phyloP scores from a whole-genome alignment of 2,329 filamentous ascomycete species.

The Dactylella cylindrospora region DNA sequence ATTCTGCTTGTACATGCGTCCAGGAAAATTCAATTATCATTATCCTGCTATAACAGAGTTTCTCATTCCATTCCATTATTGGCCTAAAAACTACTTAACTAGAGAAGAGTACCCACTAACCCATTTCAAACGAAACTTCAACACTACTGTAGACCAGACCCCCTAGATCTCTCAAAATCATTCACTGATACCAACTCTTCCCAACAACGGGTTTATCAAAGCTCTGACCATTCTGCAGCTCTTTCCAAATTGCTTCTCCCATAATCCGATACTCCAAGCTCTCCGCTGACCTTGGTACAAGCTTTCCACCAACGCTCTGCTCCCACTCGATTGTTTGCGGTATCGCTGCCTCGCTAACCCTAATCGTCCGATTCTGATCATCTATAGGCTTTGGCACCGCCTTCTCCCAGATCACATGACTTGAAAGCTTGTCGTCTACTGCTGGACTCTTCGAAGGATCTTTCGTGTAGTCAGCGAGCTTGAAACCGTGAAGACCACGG shows the following conservation, averaged over 20 bases:
- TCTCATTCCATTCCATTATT: too few species aligned
- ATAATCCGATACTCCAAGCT: conserved; percentile 38
- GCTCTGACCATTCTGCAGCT: conserved; percentile 30
- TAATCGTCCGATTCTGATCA: conserved; percentile 20
- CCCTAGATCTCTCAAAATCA: too few species aligned
- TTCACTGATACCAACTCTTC: conserved; percentile 8
- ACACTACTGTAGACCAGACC: too few species aligned
- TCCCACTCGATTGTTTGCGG: conserved; percentile 24
- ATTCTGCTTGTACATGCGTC: too few species aligned
- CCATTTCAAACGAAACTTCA: too few species aligned
- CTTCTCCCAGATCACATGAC: conserved; percentile 34
- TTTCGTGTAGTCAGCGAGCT: conserved; percentile 25
- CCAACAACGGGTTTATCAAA: conserved; percentile 31
- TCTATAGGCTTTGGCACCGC: conserved; percentile 19
- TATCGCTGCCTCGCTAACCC: conserved; percentile 28
- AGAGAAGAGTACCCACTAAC: too few species aligned
- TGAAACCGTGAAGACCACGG: conserved; percentile 30
- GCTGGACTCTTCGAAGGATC: conserved; percentile 19
- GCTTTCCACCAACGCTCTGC: conserved; percentile 20
- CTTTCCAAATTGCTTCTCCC: conserved; percentile 32
- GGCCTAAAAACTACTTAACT: too few species aligned
- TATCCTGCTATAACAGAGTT: too few species aligned
- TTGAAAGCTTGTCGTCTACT: conserved; percentile 15
- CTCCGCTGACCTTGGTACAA: neutral
- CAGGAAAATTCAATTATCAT: too few species aligned